phyloP scores from a whole-genome alignment of 139 green algal genomes.

The Picochlorum sp. region DNA sequence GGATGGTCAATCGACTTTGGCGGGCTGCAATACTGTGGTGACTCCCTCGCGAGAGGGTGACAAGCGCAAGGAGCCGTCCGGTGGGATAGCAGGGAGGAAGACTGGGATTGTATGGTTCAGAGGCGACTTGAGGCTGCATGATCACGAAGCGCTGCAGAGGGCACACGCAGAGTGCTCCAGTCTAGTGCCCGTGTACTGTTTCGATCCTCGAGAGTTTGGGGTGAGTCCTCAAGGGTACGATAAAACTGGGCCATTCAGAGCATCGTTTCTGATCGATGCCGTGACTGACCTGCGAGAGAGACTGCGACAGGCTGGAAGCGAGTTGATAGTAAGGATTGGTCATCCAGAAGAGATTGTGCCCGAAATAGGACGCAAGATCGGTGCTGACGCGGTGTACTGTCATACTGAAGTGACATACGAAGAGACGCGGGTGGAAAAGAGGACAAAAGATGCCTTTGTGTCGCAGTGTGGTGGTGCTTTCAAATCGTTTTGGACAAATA shows the following conservation, averaged over 20 bases:
- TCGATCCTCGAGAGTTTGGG: constrained; percentile 46
- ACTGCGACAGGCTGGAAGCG: constrained; percentile 25
- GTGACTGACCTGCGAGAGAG: constrained; percentile 39
- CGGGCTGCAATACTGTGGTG: no score
- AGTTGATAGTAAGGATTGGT: constrained; percentile 47
- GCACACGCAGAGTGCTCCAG: constrained; percentile 20
- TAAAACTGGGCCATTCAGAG: constrained; percentile 20
- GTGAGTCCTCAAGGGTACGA: constrained; percentile 34
- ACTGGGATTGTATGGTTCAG: constrained; percentile 27
- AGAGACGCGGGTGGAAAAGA: constrained; percentile 40
- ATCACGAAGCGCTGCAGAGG: constrained; percentile 35
- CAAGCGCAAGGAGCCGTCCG: no score
- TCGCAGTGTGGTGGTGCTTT: constrained; percentile 32
- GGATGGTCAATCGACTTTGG: no score
- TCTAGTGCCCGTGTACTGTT: constrained; percentile 45
- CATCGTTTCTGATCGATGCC: constrained; percentile 39
- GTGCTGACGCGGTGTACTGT: constrained; percentile 36
- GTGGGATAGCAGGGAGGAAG: constrained; percentile 1
- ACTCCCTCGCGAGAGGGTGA: no score
- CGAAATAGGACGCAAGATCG: constrained; percentile 7
- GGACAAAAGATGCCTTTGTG: constrained; percentile 30
- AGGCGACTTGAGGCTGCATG: constrained; percentile 43
- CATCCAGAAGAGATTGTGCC: constrained; percentile 36
- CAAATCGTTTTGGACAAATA: constrained; percentile 42
- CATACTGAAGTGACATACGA: constrained; percentile 63